Percentiles rank a stretch among this genome's conserved stretches.
phyloP scores from a whole-genome alignment of 768 basidiomycete genomes.

The Leccinum sublutescens region DNA sequence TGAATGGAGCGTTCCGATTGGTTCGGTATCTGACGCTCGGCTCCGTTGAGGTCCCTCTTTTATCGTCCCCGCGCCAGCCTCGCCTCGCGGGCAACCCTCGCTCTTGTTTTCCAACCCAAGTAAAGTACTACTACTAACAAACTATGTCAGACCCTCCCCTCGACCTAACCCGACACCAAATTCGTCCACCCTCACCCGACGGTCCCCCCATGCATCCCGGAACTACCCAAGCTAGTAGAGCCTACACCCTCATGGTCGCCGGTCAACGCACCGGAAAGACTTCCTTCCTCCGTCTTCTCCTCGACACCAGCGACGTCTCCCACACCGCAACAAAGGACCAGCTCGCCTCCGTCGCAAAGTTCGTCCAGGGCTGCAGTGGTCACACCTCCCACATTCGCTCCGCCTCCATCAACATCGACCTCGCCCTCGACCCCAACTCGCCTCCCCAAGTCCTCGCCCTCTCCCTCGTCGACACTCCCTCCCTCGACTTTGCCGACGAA shows the following conservation, averaged over 20 bases:
- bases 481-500: conserved; percentile 72
- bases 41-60: conserved; percentile 42
- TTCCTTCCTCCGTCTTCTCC: conserved; percentile 79
- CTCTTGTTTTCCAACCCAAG: conserved; percentile 24
- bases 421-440: conserved; percentile 48
- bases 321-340: conserved; percentile 66
- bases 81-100: conserved; percentile 56
- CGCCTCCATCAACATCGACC: conserved; percentile 69
- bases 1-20: conserved; percentile 52
- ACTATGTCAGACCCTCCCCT: conserved; percentile 37
- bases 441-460: conserved; percentile 54
- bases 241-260: conserved; percentile 76
- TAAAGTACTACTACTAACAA: too few species aligned
- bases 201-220: conserved; percentile 22
- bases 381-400: conserved; percentile 73
- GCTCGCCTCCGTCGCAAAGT: conserved; percentile 76
- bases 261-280: conserved; percentile 85
- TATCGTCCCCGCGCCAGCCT: conserved; percentile 68
- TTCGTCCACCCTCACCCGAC: conserved; percentile 27
- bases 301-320: conserved; percentile 75
- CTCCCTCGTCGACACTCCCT: conserved; percentile 79
- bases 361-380: conserved; percentile 70
- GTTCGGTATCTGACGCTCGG: conserved; percentile 55
- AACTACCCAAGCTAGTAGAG: conserved; percentile 17
- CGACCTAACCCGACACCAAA: conserved; percentile 21